A percentile compares a stretch with the other conserved stretches of the same genome.
Conservation (phyloP, 371 early-diverging fungal genomes). For the Choanephora cucurbitarum region DNA sequence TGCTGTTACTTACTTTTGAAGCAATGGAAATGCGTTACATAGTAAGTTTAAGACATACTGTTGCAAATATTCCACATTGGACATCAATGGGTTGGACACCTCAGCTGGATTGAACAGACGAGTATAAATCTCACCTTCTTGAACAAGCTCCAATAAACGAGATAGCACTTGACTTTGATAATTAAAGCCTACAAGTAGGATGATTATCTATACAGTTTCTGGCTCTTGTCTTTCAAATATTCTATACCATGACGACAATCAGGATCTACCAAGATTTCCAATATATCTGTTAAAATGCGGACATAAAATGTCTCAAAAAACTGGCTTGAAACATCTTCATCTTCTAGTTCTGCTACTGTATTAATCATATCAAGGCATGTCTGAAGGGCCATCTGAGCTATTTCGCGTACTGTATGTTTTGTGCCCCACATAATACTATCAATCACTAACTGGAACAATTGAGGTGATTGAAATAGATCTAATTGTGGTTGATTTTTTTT, state of each 20-base stretch:
- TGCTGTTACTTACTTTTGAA: conserved; percentile 68
- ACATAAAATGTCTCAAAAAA: conserved; percentile 89
- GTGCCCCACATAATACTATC: conserved; percentile 94
- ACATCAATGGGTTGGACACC: conserved; percentile 72
- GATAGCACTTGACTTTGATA: conserved; percentile 84
- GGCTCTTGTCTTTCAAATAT: too few species aligned
- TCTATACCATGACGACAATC: conserved; percentile 91
- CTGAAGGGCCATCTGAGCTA: conserved; percentile 83
- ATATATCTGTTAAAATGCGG: conserved; percentile 81
- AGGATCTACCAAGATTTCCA: conserved; percentile 88
- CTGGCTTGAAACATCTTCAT: conserved; percentile 67
- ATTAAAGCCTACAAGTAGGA: conserved; percentile 90
- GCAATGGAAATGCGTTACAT: conserved; percentile 82
- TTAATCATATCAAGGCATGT: conserved; percentile 80
- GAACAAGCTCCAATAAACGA: conserved; percentile 84
- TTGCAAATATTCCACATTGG: conserved; percentile 76
- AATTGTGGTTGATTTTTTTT: conserved; percentile 4
- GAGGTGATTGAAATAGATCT: conserved; percentile 70
- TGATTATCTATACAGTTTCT: too few species aligned
- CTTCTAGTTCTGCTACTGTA: conserved; percentile 65
- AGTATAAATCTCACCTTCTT: conserved; percentile 79
- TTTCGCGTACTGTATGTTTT: conserved; percentile 93
- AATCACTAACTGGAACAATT: conserved; percentile 76
- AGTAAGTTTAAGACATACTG: conserved; percentile 78
- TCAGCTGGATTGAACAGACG: conserved; percentile 75